phyloP scores from a whole-genome alignment of 2,329 filamentous ascomycete genomes.

The Monosporascus sp. region DNA sequence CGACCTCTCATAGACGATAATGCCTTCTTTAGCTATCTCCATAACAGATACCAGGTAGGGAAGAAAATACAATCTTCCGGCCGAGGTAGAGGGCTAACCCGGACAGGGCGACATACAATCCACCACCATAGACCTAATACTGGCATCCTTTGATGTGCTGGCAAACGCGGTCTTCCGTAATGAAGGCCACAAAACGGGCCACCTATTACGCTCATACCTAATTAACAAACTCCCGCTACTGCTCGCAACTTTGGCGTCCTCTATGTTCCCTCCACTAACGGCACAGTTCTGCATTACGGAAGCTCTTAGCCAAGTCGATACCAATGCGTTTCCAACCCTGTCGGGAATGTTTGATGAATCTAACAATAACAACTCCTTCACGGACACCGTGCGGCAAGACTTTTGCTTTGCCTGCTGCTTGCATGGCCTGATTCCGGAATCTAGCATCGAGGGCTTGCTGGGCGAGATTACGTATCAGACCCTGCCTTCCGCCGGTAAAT shows the following conservation, averaged over 20 bases:
- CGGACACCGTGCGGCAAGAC: conserved; percentile 57
- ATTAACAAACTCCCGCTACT: conserved; percentile 60
- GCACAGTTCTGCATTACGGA: conserved; percentile 64
- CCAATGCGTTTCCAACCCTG: conserved; percentile 63
- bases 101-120: conserved; percentile 67
- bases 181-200: conserved; percentile 53
- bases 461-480: conserved; percentile 81
- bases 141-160: conserved; percentile 84
- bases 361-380: conserved; percentile 52
- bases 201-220: conserved; percentile 79
- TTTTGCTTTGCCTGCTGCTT: conserved; percentile 89
- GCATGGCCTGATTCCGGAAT: conserved; percentile 75
- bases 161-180: conserved; percentile 75
- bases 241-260: conserved; percentile 50
- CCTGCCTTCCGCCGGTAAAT: conserved; percentile 67
- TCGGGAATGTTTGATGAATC: conserved; percentile 55
- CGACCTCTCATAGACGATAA: conserved; percentile 79
- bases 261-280: conserved; percentile 69
- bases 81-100: conserved; percentile 20
- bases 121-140: conserved; percentile 74
- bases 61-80: not conserved
- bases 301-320: conserved; percentile 75
- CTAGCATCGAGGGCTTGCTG: conserved; percentile 71
- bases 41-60: conserved; percentile 74
- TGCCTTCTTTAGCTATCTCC: conserved; percentile 71